Evolutionary conservation across 176 grass and related monocot genomes (phyloP).

Genomic region (Eleusine indica): DNA sequence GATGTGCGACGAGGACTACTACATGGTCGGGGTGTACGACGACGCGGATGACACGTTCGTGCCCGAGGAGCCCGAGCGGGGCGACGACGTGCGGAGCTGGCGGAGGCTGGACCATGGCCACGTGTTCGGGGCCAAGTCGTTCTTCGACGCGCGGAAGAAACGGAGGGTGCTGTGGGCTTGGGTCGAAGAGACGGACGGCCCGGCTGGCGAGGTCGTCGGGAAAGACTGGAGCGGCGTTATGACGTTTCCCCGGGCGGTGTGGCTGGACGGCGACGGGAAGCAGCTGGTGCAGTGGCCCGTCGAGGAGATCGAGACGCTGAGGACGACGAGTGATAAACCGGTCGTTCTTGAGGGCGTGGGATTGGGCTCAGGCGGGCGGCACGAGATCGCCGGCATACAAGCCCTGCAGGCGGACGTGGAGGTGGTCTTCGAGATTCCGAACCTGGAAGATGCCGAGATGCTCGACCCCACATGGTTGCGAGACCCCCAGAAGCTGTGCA

Average conservation of each 20-base stretch:
- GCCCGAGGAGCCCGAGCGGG: slow-evolving; percentile 17
- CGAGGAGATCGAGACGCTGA: slow-evolving; percentile 62
- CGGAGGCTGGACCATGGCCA: slow-evolving; percentile 63
- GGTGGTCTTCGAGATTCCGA: slow-evolving; percentile 52
- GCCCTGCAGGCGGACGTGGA: slow-evolving; percentile 64
- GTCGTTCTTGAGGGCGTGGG: slow-evolving; percentile 24
- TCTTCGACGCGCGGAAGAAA: slow-evolving; percentile 60
- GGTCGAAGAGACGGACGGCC: slow-evolving; percentile 63
- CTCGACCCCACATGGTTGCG: slow-evolving; percentile 44
- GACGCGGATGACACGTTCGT: slow-evolving; percentile 47
- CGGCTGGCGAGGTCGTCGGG: neutral
- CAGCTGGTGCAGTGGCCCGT: slow-evolving; percentile 68
- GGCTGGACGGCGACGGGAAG: slow-evolving; percentile 52
- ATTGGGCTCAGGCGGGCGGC: slow-evolving; percentile 27
- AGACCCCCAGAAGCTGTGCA: slow-evolving; percentile 46
- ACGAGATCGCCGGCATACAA: slow-evolving; percentile 50
- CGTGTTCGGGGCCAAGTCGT: slow-evolving; percentile 74
- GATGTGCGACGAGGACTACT: slow-evolving; percentile 52
- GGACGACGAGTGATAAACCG: slow-evolving; percentile 28
- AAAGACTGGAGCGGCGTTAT: slow-evolving; percentile 54
- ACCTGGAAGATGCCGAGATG: slow-evolving; percentile 43
- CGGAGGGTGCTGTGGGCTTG: slow-evolving; percentile 75
- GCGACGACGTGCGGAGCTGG: slow-evolving; percentile 47
- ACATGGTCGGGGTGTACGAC: slow-evolving; percentile 63
- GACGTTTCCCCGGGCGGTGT: slow-evolving; percentile 57